Conservation (phyloP, 257 asterid species). For the Rauvolfia tetraphylla region DNA sequence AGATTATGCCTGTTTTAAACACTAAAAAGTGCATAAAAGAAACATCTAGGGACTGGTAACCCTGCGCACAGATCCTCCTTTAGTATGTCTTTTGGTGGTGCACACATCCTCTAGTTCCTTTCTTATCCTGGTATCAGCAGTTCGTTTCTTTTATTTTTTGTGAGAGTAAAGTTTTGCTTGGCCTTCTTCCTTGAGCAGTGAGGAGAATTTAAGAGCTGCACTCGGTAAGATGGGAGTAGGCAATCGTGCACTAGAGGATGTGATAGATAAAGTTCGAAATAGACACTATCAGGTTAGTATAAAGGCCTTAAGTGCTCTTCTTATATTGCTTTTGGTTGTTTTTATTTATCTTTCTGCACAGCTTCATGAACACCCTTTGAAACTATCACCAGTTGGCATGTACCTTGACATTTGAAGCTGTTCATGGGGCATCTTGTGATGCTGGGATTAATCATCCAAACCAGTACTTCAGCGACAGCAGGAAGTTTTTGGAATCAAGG, state of each 20-base stretch:
- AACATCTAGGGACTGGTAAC: neutral
- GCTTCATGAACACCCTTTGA: constrained; percentile 3
- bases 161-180: neutral
- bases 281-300: constrained; percentile 80
- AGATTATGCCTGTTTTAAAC: neutral
- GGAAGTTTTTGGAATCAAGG: constrained; percentile 50
- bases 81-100: neutral
- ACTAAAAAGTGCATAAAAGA: neutral
- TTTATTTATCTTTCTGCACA: neutral
- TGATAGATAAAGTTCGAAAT: constrained; percentile 72
- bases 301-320: neutral
- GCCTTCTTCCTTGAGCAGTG: constrained; percentile 50
- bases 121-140: neutral
- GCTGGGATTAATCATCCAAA: constrained; percentile 95
- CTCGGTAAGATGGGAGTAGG: constrained; percentile 78
- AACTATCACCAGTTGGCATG: constrained; percentile 72
- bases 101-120: too few relatives aligned
- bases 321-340: constrained; percentile 10
- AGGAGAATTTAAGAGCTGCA: constrained; percentile 87
- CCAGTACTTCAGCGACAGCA: constrained; percentile 84
- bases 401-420: constrained; percentile 91
- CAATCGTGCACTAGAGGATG: constrained; percentile 68
- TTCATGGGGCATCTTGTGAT: constrained; percentile 76
- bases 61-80: neutral
- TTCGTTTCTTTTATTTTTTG: neutral